These are phyloP conservation scores for Aspergillus novofumigatus DNA, from an alignment of 2,329 filamentous ascomycete genomes.

Conservation along the genomic window DNA sequence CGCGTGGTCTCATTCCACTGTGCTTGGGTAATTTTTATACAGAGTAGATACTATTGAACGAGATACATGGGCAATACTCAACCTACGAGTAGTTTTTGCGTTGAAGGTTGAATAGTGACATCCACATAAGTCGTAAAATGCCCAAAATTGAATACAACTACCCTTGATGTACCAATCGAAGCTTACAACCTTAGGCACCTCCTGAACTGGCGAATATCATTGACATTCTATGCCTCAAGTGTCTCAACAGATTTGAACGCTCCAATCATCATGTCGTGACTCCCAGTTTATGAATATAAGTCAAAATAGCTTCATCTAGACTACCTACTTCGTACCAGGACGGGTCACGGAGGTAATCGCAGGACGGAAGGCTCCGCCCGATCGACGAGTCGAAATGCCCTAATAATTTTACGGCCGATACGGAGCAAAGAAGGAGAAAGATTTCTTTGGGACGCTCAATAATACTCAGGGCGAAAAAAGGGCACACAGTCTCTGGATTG, in stretches of 20 bases:
- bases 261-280: neutral
- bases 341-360: neutral
- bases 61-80: neutral
- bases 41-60: neutral
- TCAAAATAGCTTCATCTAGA: neutral
- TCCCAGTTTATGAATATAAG: neutral
- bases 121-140: too few relatives aligned
- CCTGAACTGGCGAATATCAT: neutral
- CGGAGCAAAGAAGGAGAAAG: neutral
- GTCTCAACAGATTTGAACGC: neutral
- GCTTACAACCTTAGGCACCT: neutral
- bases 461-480: neutral
- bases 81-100: neutral
- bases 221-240: neutral
- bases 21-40: neutral
- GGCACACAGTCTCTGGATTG: neutral
- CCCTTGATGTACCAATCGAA: neutral
- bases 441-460: neutral
- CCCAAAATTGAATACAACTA: neutral
- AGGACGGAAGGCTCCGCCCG: constrained; percentile 15
- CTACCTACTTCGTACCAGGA: neutral
- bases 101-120: neutral
- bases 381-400: neutral
- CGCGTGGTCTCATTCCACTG: neutral
- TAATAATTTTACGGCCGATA: constrained; percentile 7